phyloP scores from a whole-genome alignment of 805 yeast species.

The Metschnikowia gelsemii region DNA sequence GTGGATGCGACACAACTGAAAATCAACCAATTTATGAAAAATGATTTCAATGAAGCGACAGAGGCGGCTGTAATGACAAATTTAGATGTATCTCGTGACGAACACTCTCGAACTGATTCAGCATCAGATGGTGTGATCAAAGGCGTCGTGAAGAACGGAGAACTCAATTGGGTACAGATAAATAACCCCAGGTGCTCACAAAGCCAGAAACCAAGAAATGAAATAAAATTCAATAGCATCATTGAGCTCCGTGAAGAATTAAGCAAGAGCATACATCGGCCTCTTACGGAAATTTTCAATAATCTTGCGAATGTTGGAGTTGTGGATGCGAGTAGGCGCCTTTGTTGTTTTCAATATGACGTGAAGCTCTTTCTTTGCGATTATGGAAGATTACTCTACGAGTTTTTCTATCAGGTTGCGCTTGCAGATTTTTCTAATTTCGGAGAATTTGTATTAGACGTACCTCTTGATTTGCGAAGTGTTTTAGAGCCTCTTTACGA shows the following conservation, averaged over 20 bases:
- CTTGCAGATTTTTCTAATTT: conserved; percentile 77
- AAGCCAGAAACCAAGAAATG: conserved; percentile 11
- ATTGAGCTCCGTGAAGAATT: conserved; percentile 52
- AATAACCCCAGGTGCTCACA: background rate
- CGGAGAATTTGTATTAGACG: conserved; percentile 46
- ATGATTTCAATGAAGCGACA: conserved; percentile 4
- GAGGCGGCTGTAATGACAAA: background rate
- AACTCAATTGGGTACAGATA: background rate
- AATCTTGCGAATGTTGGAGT: conserved; percentile 77
- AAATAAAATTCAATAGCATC: conserved; percentile 59
- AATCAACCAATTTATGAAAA: conserved; percentile 21
- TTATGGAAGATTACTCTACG: conserved; percentile 65
- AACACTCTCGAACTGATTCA: background rate
- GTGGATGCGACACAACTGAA: conserved; percentile 64
- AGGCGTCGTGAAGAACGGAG: background rate
- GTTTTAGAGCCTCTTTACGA: conserved; percentile 40
- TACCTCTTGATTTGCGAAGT: conserved; percentile 27
- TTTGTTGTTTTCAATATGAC: conserved; percentile 83
- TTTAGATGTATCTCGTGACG: conserved; percentile 1
- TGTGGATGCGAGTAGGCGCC: conserved; percentile 66
- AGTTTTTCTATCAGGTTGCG: conserved; percentile 79
- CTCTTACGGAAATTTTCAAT: conserved; percentile 64
- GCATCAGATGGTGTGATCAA: background rate
- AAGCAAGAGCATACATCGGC: conserved; percentile 45
- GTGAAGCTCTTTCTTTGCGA: conserved; percentile 76